Conservation (phyloP, 208 protist species). For the Crithidia brevicula region DNA sequence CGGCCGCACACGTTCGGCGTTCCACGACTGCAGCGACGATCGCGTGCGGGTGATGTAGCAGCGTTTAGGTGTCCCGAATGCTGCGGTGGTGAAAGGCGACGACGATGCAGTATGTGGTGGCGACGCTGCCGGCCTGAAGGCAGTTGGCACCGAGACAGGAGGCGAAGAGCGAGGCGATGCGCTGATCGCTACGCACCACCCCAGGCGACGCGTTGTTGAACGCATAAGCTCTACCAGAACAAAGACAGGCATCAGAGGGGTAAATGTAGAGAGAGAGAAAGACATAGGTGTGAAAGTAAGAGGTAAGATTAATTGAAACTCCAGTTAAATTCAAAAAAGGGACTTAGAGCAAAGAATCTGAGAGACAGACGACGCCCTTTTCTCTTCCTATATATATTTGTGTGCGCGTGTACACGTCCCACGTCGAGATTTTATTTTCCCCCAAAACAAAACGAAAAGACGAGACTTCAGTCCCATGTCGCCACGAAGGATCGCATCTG, state of each 20-base stretch:
- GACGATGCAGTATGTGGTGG: neutral
- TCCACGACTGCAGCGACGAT: constrained; percentile 68
- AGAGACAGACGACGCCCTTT: neutral
- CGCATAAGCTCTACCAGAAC: neutral
- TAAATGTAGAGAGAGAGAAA: neutral
- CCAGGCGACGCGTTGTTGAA: neutral
- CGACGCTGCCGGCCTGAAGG: too few relatives aligned
- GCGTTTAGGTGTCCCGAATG: neutral
- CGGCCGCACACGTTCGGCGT: constrained; percentile 36
- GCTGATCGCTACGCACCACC: neutral
- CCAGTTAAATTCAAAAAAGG: too few relatives aligned
- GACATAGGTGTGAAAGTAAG: neutral
- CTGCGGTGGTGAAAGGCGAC: neutral
- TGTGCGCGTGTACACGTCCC: too few relatives aligned
- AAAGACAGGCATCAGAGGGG: neutral
- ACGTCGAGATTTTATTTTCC: too few relatives aligned
- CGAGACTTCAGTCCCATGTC: too few relatives aligned
- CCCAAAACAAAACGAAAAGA: too few relatives aligned
- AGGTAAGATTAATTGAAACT: too few relatives aligned
- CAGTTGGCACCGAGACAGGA: neutral
- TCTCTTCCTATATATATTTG: too few relatives aligned
- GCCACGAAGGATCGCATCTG: too few relatives aligned
- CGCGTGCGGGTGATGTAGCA: constrained; percentile 22
- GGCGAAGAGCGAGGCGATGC: neutral
- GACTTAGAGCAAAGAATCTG: neutral